Base-by-base conservation (phyloP, 306 rosid genomes). In the Fragaria iinumae region DNA sequence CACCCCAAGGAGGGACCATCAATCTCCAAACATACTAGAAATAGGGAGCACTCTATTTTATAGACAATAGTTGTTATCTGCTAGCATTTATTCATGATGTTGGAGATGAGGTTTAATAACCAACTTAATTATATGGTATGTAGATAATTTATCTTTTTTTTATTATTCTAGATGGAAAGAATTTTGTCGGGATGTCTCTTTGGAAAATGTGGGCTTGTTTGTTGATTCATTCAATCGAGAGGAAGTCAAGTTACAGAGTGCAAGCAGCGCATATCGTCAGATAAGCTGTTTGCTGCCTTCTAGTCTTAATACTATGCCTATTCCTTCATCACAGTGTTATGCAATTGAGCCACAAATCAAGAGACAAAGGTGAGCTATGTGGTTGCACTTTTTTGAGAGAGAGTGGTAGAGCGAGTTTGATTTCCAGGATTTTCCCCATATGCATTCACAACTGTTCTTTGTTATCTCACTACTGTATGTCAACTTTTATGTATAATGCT, bases 131-230 rank as follows among this genome's bases (percentile, higher is more conserved):
- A 32, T 32, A 10, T 47, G 20, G 73, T 36, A 18, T n/a, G 18
- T n/a, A 32, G 21, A 67, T 69, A 43, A 16, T 84, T 72, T 76
- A 73, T 77, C 48, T 76, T 84, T 65, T 53, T 53, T 63, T 72
- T 68, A 52, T 80, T 25, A 70, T 82, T 70, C 77, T 84, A 94
- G 98, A 45, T 94, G 98, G 98, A 88, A 91, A 79, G 89, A 82
- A 50, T 94, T 94, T 80, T 87, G 91, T 81, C 85, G 80, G 86
- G 98, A 92, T 76, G 86, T 90, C 53, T 81, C 89, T 71, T 53
- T 89, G 47, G 98, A 94, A 88, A 87, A 88, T 76, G 88, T 86
- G 78, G 83, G 88, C 71, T 88, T 88, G 86, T 89, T 68, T 78
- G 72, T 64, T 67, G 89, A 86, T 72, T 87, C 85, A 66, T 71